These are phyloP conservation scores for Chlorella sp. DNA, from an alignment of 139 green algal genomes.

Conservation along the genomic window DNA sequence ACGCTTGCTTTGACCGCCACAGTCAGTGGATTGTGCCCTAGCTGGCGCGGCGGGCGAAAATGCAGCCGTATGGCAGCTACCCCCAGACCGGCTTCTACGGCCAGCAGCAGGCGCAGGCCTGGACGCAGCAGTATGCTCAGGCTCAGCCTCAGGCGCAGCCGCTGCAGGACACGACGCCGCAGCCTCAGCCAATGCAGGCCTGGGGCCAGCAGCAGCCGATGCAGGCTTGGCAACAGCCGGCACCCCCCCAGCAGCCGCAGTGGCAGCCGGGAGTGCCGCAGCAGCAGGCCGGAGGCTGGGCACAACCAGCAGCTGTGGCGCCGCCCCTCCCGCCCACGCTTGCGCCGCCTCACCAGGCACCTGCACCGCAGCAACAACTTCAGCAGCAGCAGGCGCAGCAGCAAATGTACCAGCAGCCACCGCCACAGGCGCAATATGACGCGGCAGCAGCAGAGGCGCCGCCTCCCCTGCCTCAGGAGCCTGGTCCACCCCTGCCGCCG, in stretches of 20 bases:
- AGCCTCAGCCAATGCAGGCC: not conserved
- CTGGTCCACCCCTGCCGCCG: not conserved
- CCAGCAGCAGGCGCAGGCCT: not conserved
- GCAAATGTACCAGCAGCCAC: not conserved
- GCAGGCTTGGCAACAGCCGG: not conserved
- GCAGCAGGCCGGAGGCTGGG: not conserved
- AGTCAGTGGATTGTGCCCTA: too few species aligned
- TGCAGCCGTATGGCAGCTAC: not conserved
- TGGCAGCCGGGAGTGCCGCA: not conserved
- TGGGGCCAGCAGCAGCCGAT: not conserved
- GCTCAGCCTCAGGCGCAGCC: not conserved
- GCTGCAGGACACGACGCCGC: not conserved
- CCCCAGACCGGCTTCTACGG: not conserved
- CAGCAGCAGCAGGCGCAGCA: not conserved
- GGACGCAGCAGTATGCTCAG: not conserved
- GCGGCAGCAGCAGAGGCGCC: not conserved
- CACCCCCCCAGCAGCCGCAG: not conserved
- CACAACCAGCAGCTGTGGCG: not conserved
- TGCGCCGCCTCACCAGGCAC: not conserved
- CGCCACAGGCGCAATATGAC: not conserved
- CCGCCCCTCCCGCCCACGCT: not conserved
- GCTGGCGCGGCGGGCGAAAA: not conserved
- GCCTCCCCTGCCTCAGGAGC: not conserved
- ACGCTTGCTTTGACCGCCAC: too few species aligned
- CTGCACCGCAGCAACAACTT: not conserved